Evolutionary conservation across 768 basidiomycete genomes (phyloP).

Genomic region (Phylloporus arenicola): DNA sequence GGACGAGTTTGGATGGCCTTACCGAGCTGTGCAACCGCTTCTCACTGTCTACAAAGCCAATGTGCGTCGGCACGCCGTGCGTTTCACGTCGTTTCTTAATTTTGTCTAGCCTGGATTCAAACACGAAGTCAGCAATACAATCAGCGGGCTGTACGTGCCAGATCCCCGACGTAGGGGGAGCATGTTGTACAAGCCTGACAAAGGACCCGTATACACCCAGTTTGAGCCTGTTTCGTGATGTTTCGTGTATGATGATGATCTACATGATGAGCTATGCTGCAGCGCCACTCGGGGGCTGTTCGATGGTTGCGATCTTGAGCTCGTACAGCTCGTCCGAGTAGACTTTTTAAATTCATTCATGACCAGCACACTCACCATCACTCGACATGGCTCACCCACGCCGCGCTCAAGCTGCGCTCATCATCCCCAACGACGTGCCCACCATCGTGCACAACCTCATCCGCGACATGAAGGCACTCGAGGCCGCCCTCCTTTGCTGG

Average conservation of each 20-base stretch:
- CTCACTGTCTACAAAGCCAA: conserved; percentile 35
- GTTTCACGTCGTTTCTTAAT: background rate
- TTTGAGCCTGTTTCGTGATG: conserved; percentile 20
- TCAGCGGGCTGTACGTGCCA: conserved; percentile 13
- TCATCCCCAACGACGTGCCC: background rate
- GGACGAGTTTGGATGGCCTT: conserved; percentile 48
- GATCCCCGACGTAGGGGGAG: conserved; percentile 20
- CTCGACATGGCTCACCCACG: background rate
- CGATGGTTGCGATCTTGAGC: background rate
- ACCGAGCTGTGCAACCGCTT: conserved; percentile 43
- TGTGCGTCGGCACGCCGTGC: conserved; percentile 27
- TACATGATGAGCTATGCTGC: background rate
- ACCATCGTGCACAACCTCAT: conserved; percentile 42
- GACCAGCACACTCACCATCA: background rate
- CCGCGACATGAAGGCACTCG: conserved; percentile 76
- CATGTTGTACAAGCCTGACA: background rate
- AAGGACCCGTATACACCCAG: conserved; percentile 5
- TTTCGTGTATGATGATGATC: background rate
- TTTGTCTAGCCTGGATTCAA: conserved; percentile 18
- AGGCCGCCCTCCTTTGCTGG: conserved; percentile 71
- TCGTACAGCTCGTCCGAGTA: conserved; percentile 2
- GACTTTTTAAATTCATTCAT: background rate
- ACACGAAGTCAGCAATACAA: conserved; percentile 13
- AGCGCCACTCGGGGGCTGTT: conserved; percentile 2
- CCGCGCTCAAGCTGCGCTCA: background rate